These are phyloP conservation scores for Neostapfia colusana DNA, from an alignment of 176 grass and related monocot species.

Conservation along the genomic window DNA sequence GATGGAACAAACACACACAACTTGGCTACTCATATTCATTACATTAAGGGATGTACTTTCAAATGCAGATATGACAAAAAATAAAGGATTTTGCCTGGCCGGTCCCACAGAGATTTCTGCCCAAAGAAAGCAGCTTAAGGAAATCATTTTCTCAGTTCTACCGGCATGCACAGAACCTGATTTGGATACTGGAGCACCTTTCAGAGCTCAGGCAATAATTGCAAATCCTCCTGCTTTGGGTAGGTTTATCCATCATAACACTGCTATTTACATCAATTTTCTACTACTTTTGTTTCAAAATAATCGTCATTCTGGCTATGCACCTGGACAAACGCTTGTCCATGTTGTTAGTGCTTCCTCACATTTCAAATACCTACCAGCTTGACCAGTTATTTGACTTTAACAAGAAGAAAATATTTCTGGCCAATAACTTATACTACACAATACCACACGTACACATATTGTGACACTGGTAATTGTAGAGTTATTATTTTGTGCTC, in stretches of 20 bases:
- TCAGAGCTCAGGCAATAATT: constrained; percentile 94
- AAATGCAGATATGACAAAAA: constrained; percentile 92
- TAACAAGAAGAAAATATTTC: not conserved
- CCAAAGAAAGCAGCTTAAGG: constrained; percentile 92
- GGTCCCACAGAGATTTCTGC: constrained; percentile 79
- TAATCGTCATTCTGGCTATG: constrained; percentile 3
- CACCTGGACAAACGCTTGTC: not conserved
- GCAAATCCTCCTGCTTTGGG: constrained; percentile 97
- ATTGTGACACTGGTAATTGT: not conserved
- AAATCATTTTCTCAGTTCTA: constrained; percentile 94
- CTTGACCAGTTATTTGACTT: not conserved
- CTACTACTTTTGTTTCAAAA: not conserved
- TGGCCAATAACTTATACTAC: not conserved
- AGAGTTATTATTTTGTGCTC: constrained; percentile 9
- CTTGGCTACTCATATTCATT: no score
- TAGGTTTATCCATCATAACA: constrained; percentile 43
- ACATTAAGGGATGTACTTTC: no score
- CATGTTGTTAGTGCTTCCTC: not conserved
- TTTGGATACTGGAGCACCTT: constrained; percentile 79
- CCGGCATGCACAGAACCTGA: constrained; percentile 96
- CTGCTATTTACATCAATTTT: constrained; percentile 14
- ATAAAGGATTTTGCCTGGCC: constrained; percentile 84
- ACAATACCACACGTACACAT: not conserved
- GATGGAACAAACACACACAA: not conserved
- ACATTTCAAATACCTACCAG: not conserved